phyloP scores from a whole-genome alignment of 805 yeast species.

The Ogataea polymorpha region DNA sequence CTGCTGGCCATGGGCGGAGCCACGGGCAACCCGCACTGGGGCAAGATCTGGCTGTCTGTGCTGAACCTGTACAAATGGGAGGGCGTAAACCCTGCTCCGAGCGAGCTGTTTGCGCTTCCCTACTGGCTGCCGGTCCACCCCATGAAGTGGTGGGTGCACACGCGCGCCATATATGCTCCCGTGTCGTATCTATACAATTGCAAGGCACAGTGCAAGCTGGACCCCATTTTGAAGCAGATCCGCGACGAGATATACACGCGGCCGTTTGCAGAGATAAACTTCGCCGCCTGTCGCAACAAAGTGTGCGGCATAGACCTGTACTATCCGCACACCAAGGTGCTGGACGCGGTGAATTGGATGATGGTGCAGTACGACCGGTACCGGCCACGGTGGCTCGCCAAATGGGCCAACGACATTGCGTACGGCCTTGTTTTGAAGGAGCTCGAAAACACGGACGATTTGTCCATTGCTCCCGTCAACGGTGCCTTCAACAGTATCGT shows the following conservation, averaged over 20 bases:
- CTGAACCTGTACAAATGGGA: conserved; percentile 87
- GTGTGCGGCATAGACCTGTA: conserved; percentile 92
- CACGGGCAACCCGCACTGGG: conserved; percentile 92
- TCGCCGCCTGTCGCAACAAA: conserved; percentile 67
- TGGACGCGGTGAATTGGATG: conserved; percentile 59
- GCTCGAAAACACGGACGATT: conserved; percentile 67
- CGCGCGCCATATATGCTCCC: conserved; percentile 86
- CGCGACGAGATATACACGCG: conserved; percentile 73
- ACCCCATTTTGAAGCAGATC: conserved; percentile 61
- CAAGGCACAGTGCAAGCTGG: conserved; percentile 52
- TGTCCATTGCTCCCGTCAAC: conserved; percentile 92
- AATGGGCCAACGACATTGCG: conserved; percentile 47
- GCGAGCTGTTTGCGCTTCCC: conserved; percentile 89
- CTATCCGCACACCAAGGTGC: conserved; percentile 78
- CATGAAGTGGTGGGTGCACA: conserved; percentile 98
- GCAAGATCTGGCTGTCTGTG: conserved; percentile 84
- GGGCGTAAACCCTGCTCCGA: conserved; percentile 98
- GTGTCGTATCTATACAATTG: conserved; percentile 74
- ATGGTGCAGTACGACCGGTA: conserved; percentile 67
- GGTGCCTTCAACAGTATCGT: conserved; percentile 81
- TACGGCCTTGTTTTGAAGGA: conserved; percentile 73
- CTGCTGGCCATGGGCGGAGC: conserved; percentile 84
- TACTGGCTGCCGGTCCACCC: conserved; percentile 84
- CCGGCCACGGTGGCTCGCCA: conserved; percentile 72
- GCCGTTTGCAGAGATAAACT: conserved; percentile 67